phyloP scores from a whole-genome alignment of 352 stramenopile genomes.

The Pythium periplocum region DNA sequence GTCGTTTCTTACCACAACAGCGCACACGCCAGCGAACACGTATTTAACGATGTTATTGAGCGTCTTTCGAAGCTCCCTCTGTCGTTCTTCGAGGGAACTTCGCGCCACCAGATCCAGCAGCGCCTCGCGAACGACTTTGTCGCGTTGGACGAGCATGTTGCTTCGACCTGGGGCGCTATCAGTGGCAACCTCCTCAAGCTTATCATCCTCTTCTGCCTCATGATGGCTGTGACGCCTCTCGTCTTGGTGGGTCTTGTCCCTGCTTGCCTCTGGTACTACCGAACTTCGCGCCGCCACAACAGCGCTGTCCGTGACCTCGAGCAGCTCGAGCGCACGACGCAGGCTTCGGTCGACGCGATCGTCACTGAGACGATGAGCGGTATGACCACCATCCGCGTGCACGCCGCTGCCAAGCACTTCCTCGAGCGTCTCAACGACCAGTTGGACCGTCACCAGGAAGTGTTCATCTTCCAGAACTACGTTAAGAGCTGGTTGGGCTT shows the following conservation, averaged over 20 bases:
- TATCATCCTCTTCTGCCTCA: no score
- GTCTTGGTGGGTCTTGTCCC: no score
- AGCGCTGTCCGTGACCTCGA: slow-evolving; percentile 91
- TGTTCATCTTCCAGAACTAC: slow-evolving; percentile 69
- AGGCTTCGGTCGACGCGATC: slow-evolving; percentile 93
- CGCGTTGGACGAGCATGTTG: slow-evolving; percentile 69
- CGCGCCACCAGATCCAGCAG: slow-evolving; percentile 73
- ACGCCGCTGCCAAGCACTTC: slow-evolving; percentile 46
- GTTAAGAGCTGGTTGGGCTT: slow-evolving; percentile 77
- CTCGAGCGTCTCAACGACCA: slow-evolving; percentile 42
- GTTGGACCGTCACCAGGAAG: slow-evolving; percentile 62
- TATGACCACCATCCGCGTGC: slow-evolving; percentile 92
- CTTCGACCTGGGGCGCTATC: slow-evolving; percentile 38
- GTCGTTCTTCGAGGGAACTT: slow-evolving; percentile 83
- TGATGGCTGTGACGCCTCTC: no score
- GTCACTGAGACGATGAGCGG: slow-evolving; percentile 94
- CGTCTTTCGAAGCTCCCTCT: slow-evolving; percentile 60
- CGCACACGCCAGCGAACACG: slow-evolving; percentile 20
- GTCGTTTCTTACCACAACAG: no score
- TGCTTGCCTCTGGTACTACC: no score
- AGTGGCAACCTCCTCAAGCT: no score
- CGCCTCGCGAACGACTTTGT: slow-evolving; percentile 76
- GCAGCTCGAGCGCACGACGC: slow-evolving; percentile 92
- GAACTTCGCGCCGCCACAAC: slow-evolving; percentile 89
- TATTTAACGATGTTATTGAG: slow-evolving; percentile 60